These are phyloP conservation scores for Pichia manshurica DNA, from an alignment of 805 yeast genomes.

Conservation along the genomic window DNA sequence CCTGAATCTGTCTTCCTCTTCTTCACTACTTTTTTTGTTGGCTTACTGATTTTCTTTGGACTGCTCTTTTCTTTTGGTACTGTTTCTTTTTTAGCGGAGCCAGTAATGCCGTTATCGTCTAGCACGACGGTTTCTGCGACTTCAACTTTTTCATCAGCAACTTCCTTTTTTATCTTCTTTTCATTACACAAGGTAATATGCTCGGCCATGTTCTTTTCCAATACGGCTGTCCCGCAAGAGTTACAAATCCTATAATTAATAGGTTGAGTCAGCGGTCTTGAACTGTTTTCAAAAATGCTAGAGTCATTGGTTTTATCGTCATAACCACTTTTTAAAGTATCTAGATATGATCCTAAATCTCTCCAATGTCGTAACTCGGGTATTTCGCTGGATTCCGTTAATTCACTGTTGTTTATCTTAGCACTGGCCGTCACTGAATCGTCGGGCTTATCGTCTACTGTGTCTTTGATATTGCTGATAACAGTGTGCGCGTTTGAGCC, in stretches of 20 bases:
- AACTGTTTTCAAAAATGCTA: constrained; percentile 1
- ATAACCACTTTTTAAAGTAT: constrained; percentile 24
- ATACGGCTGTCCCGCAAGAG: constrained; percentile 41
- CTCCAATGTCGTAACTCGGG: constrained; percentile 31
- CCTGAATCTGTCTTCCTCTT: constrained; percentile 3
- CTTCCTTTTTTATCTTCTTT: neutral
- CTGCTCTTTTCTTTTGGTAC: neutral
- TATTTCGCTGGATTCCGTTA: constrained; percentile 6
- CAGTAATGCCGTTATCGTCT: neutral
- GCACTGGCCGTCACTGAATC: neutral
- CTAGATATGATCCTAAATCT: constrained; percentile 32
- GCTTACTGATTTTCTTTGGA: constrained; percentile 2
- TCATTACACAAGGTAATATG: constrained; percentile 37
- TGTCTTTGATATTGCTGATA: neutral
- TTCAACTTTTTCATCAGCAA: neutral
- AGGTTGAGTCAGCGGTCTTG: constrained; percentile 35
- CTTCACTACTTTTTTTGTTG: constrained; percentile 7
- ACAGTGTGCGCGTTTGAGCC: neutral
- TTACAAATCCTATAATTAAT: constrained; percentile 43
- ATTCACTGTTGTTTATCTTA: neutral
- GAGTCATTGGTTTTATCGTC: constrained; percentile 7
- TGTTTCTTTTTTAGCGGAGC: neutral
- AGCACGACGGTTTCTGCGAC: neutral
- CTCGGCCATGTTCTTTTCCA: constrained; percentile 31
- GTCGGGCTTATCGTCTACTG: neutral